Conservation (phyloP, 257 asterid genomes). For the Solanum gracilifrons region DNA sequence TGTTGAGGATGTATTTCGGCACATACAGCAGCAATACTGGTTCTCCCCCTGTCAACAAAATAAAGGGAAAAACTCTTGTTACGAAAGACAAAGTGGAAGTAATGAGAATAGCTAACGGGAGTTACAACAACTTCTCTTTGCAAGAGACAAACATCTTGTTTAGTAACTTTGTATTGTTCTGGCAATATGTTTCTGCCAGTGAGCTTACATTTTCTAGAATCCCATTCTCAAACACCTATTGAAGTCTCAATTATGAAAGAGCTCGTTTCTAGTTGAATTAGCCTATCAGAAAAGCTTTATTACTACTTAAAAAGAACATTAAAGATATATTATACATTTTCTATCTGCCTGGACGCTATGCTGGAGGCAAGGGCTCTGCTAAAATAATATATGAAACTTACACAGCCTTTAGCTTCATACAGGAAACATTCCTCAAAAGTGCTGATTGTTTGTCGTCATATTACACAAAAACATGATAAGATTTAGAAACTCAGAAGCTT, state of each 20-base stretch:
- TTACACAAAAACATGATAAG: not conserved
- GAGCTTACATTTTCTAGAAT: not conserved
- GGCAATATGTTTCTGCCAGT: not conserved
- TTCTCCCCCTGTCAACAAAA: conserved; percentile 68
- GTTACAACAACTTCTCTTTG: not conserved
- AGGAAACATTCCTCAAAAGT: not conserved
- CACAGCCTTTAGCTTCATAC: not conserved
- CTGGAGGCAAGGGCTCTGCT: not conserved
- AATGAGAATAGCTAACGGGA: not conserved
- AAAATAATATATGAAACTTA: not conserved
- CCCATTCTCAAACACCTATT: not conserved
- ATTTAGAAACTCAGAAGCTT: not conserved
- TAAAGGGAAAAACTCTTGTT: not conserved
- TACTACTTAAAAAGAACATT: not conserved
- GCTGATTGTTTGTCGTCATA: not conserved
- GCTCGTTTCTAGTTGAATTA: not conserved
- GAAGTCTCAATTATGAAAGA: not conserved
- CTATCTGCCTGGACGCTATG: not conserved
- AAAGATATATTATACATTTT: not conserved
- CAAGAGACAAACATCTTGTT: not conserved
- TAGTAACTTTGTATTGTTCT: not conserved
- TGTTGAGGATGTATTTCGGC: conserved; percentile 41
- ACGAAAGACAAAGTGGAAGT: not conserved
- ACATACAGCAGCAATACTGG: conserved; percentile 69
- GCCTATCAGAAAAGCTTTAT: not conserved